Base-by-base conservation (phyloP, 2,329 filamentous ascomycete species). In the Exophiala xenobiotica region DNA sequence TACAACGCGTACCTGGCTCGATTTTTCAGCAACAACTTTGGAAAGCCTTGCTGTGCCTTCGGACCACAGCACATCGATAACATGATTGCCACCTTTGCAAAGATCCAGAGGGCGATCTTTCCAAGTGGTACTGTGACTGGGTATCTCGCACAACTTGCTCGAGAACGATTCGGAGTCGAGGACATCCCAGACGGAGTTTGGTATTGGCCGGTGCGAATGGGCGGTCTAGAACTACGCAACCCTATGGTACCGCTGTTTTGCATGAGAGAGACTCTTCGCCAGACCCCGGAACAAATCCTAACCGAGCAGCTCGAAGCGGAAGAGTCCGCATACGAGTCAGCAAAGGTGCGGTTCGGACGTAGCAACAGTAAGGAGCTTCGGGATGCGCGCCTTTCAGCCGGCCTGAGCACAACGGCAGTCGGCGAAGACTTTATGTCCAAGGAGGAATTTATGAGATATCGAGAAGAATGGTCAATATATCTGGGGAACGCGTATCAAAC, bases 21-120 rank as follows among this genome's bases (percentile, higher is more conserved):
- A 1, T 83, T 83, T 64, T 82, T 83, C 61, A 68, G 69, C 45
- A 77, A 75, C 57, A 82, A 82, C 59, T 82, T 83, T 53, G 79
- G 76, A 6, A 74, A 74, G 47, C 74, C 79, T 3, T 76, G 78
- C 11, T 71, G 76, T 50, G 80, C 77, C 55, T 79, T 81, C 54
- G 78, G 78, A 0, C 72, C 74, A 16, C 65, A 71, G 33, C 80
- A 83, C 60, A 74, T 82, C 46, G 76, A 82, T 56, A 75, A 74
- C 68, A 76, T 80, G 49, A 70, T 82, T 46, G 64, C 68, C 2
- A 78, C 78, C 0, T 72, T 81, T 46, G 70, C 70, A 31, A 70
- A 73, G 26, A 80, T 83, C 43, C 79, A 83, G 59, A 66, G 66
- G 16, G 65, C 68, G 2, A 63, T 83, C 2, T 82, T 83, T 59